Evolutionary conservation across 768 basidiomycete genomes (phyloP), one percentile per base, ranked within the genome.

Genomic region (Scleroderma bovista): DNA sequence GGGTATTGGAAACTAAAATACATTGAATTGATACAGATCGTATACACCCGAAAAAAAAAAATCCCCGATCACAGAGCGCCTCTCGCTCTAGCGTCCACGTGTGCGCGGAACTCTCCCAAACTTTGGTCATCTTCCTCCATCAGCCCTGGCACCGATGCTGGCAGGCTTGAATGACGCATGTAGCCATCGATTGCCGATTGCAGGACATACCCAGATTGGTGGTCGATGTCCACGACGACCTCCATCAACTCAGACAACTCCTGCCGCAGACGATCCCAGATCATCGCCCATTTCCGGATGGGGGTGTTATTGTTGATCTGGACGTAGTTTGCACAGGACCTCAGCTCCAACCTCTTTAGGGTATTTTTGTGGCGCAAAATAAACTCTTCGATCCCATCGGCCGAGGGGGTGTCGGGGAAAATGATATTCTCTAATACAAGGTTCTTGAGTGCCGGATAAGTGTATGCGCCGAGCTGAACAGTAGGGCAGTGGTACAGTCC

Each of bases 381-480:
- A 24, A 66, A 68, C 3, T 64, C 64, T 12, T 66, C 65, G 2
- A 68, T 49, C 11, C 62, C 64, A 31, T 60, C 56, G 1, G 23
- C 17, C 26, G 55, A 55, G 12, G 54, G 47, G 1, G 50, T 52
- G 16, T 48, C 56, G 46, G 66, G 66, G 17, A 68, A 64, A 24
- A 66, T 41, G 3, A 64, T 62, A 12, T 62, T 66, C 43, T 68
- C 64, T 3, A 66, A 55, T 2, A 64, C 52, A 19, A 66, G 58
- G 0, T 58, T 52, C 45, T 62, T 51, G 29, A 66, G 66, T 0
- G 62, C 46, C 1, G 65, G 64, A 37, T 66, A 66, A 13, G 51
- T 16, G 44, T 36, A 54, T 16, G 57, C 54, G 13, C 37, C 46
- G 20, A 66, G 58, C 15, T 58, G 58, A 0, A 57, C 52, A 24